Base-by-base conservation (phyloP, 1,284 basidiomycete species). In the Omphalotus olearius region DNA sequence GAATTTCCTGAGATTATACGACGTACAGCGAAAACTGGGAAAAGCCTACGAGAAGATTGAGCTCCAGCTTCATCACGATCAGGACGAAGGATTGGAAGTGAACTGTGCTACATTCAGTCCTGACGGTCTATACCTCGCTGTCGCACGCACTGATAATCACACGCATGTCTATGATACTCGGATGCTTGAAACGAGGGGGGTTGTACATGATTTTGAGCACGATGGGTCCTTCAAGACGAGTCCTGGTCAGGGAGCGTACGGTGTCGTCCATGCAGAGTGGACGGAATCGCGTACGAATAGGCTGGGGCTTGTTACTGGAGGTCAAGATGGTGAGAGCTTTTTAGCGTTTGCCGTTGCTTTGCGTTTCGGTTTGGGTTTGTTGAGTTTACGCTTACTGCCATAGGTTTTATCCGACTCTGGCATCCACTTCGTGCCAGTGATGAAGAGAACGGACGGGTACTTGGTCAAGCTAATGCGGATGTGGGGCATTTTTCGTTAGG, bases 381-480 rank as follows among this genome's bases (percentile, higher is more conserved):
- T 23, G 23, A 23, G 5, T 3, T n/a, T 25, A 41, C 23, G 48
- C 44, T 26, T 30, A 14, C 47, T 40, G 28, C 45, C n/a, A 36
- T 58, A 86, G 85, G 85, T 9, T 84, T 80, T 58, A 73, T 88
- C 7, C 73, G 84, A 17, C 59, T 85, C 25, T 88, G 85, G 85
- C 76, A 86, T 59, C 73, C 81, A 10, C 64, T 69, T 17, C 59
- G 66, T 25, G 69, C 78, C 5, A 59, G 54, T 5, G 67, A 73
- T 49, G 56, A 62, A 4, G 52, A 60, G 4, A 80, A 83, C 60
- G 79, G 82, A 7, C 62, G 54, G 11, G 61, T 79, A 6, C 57
- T 88, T 13, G 81, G 75, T 2, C 69, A 76, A 57, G 70, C 73
- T 9, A 68, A 75, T 56, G 76, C 76, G 14, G 83, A 87, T 58